Percentiles rank a stretch among this genome's conserved stretches.
phyloP scores from a whole-genome alignment of 2,329 filamentous ascomycete genomes.

The Alternaria solani region DNA sequence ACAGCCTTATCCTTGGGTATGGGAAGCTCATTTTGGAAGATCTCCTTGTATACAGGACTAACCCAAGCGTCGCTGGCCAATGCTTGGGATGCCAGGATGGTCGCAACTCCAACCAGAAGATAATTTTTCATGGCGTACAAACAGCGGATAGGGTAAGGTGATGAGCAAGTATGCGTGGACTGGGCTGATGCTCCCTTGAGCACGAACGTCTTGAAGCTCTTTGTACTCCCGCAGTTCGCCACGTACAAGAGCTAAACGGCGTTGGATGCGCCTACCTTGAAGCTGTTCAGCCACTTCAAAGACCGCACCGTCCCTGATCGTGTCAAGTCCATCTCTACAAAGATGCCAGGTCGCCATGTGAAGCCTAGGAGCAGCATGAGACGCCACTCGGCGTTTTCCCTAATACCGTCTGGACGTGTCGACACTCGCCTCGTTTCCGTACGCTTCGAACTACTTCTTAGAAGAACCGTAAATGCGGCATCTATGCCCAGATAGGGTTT shows the following conservation, averaged over 20 bases:
- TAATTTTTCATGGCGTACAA: slow-evolving; percentile 24
- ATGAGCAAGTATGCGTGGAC: slow-evolving; percentile 17
- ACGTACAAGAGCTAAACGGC: background rate
- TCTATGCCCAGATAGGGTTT: slow-evolving; percentile 11
- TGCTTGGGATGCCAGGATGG: slow-evolving; percentile 23
- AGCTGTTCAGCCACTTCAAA: slow-evolving; percentile 2
- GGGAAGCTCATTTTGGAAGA: slow-evolving; percentile 53
- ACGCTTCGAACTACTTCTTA: slow-evolving; percentile 2
- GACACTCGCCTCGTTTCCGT: slow-evolving; percentile 2
- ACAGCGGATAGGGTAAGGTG: background rate
- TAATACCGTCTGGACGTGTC: slow-evolving; percentile 12
- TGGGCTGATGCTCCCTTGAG: slow-evolving; percentile 10
- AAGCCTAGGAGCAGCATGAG: background rate
- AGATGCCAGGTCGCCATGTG: slow-evolving; percentile 4
- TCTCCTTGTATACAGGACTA: slow-evolving; percentile 47
- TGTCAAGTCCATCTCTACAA: slow-evolving; percentile 1
- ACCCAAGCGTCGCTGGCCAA: slow-evolving; percentile 36
- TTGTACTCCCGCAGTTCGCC: slow-evolving; percentile 11
- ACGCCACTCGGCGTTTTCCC: slow-evolving; percentile 5
- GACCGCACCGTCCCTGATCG: background rate
- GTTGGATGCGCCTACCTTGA: background rate
- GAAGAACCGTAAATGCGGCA: background rate
- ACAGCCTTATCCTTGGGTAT: slow-evolving; percentile 56
- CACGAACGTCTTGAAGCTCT: slow-evolving; percentile 5
- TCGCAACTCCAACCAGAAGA: slow-evolving; percentile 20